Evolutionary conservation across 257 asterid genomes (phyloP).

Genomic region (Schizonepeta tenuifolia): DNA sequence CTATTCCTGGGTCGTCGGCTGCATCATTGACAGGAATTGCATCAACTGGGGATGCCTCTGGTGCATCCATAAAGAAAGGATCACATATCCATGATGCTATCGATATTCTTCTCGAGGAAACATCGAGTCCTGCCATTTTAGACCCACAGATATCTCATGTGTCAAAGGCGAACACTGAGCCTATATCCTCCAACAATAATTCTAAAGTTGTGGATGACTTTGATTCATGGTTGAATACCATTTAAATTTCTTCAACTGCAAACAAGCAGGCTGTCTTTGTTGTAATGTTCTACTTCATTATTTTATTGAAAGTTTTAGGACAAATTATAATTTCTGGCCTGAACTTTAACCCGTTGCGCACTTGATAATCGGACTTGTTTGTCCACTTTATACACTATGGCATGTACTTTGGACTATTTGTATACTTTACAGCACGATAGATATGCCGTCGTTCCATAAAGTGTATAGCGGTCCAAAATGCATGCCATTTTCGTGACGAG

Average conservation of each 20-base stretch:
- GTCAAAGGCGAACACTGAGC: constrained; percentile 27
- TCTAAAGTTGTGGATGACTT: constrained; percentile 71
- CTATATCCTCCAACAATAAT: constrained; percentile 34
- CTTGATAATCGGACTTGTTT: too few species aligned
- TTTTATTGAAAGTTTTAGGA: neutral
- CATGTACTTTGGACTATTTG: too few species aligned
- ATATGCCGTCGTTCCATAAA: too few species aligned
- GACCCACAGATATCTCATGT: constrained; percentile 29
- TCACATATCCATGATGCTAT: constrained; percentile 45
- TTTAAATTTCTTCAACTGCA: constrained; percentile 36
- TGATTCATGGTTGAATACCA: constrained; percentile 86
- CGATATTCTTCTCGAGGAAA: constrained; percentile 64
- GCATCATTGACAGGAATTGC: constrained; percentile 29
- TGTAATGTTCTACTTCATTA: constrained; percentile 3
- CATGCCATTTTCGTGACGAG: too few species aligned
- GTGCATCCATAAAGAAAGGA: constrained; percentile 32
- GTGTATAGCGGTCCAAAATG: too few species aligned
- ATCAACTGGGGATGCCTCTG: constrained; percentile 29
- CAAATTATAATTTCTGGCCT: too few species aligned
- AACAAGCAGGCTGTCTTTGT: neutral
- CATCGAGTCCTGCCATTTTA: constrained; percentile 35
- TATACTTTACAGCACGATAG: too few species aligned
- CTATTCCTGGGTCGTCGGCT: constrained; percentile 36
- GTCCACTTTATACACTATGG: too few species aligned
- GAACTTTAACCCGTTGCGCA: too few species aligned